Evolutionary conservation across 2,329 filamentous ascomycete species (phyloP).

Genomic region (Mycosphaerelloides madeirae): DNA sequence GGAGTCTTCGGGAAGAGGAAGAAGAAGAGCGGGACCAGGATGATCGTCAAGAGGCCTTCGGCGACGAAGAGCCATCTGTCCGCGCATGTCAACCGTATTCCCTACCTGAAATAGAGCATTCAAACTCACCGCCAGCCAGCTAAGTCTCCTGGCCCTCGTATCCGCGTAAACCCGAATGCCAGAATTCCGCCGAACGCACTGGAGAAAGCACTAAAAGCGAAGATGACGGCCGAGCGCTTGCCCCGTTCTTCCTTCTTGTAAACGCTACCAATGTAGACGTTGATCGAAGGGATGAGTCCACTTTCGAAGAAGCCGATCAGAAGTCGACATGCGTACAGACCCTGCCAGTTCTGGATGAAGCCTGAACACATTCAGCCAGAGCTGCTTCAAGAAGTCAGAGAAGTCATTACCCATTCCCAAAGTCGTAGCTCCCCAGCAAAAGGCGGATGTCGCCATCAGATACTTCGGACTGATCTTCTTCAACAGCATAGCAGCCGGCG

Average conservation of each 20-base stretch:
- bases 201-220: constrained; percentile 8
- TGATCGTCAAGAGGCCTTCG: constrained; percentile 3
- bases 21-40: constrained; percentile 7
- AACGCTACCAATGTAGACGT: constrained; percentile 7
- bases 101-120: background rate
- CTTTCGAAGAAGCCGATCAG: constrained; percentile 22
- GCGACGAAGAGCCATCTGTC: constrained; percentile 7
- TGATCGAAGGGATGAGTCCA: constrained; percentile 16
- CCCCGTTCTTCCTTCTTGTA: constrained; percentile 9
- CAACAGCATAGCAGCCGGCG: constrained; percentile 14
- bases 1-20: constrained; percentile 6
- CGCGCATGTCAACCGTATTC: background rate
- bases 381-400: background rate
- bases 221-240: constrained; percentile 9
- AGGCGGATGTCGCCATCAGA: constrained; percentile 3
- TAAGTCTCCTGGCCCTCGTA: constrained; percentile 4
- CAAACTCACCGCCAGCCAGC: constrained; percentile 6
- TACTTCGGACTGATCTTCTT: constrained; percentile 8
- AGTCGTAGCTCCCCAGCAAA: constrained; percentile 37
- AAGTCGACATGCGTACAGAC: constrained; percentile 38
- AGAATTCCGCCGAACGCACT: constrained; percentile 9
- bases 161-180: constrained; percentile 6
- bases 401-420: constrained; percentile 36
- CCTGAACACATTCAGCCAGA: background rate
- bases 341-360: constrained; percentile 39